Conservation (phyloP, 441 rosid genomes). For the Populus trichocarpa region DNA sequence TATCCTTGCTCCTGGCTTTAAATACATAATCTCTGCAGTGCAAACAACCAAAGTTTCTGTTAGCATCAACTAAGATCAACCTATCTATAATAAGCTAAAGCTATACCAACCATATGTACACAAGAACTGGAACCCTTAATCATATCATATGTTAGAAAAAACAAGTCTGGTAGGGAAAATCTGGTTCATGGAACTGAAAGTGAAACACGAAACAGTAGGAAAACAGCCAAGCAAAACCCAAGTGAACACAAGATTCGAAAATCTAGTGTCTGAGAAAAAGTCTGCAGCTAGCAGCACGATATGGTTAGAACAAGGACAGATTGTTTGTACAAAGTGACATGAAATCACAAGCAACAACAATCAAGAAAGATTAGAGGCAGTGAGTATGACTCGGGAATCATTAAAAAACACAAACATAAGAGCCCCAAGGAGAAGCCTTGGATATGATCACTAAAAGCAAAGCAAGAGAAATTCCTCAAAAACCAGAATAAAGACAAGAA, state of each 20-base stretch:
- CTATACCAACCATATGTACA: neutral
- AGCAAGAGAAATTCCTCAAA: slow-evolving; percentile 9
- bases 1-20: slow-evolving; percentile 62
- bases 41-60: slow-evolving; percentile 3
- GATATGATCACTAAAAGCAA: neutral
- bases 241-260: slow-evolving; percentile 9
- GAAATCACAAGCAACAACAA: slow-evolving; percentile 32
- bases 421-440: neutral
- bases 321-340: slow-evolving; percentile 24
- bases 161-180: neutral
- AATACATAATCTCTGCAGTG: slow-evolving; percentile 87
- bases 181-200: slow-evolving; percentile 21
- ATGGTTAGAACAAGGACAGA: slow-evolving; percentile 23
- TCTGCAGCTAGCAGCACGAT: slow-evolving; percentile 10
- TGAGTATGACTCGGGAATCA: neutral
- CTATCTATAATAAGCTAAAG: neutral
- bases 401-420: neutral
- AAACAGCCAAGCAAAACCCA: slow-evolving; percentile 27
- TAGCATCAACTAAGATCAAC: neutral
- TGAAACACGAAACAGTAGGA: slow-evolving; percentile 20
- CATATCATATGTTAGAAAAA: slow-evolving; percentile 10
- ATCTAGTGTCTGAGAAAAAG: neutral
- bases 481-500: slow-evolving; percentile 28
- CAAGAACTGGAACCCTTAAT: neutral
- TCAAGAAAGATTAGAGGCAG: neutral